Evolutionary conservation across 371 early-diverging fungal genomes (phyloP).

Genomic region (Capniomyces stellatus): DNA sequence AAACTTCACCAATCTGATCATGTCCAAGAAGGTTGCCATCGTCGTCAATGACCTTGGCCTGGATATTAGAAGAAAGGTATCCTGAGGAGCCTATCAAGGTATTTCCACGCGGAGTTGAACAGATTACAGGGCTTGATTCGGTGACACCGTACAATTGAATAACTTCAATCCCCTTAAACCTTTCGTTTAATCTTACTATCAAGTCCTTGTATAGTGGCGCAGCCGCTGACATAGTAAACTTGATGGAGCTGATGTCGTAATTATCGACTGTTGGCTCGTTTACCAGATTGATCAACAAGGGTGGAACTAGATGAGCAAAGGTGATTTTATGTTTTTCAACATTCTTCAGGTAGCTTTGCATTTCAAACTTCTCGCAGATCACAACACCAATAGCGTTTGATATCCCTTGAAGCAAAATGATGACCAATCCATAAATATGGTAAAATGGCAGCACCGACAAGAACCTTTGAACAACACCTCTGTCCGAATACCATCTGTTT

Average conservation of each 20-base stretch:
- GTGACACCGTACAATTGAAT: background rate
- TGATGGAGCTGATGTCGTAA: constrained; percentile 44
- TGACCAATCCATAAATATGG: constrained; percentile 58
- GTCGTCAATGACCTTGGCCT: constrained; percentile 48
- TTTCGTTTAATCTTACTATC: constrained; percentile 12
- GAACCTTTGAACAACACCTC: constrained; percentile 5
- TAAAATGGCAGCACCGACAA: constrained; percentile 61
- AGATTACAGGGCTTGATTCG: constrained; percentile 6
- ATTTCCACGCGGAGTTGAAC: background rate
- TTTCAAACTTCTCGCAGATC: background rate
- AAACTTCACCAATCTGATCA: constrained; percentile 59
- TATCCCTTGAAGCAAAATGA: background rate
- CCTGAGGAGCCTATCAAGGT: constrained; percentile 46
- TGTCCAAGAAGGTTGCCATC: constrained; percentile 32
- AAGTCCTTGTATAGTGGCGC: constrained; percentile 48
- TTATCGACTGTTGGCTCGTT: constrained; percentile 49
- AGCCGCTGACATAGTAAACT: constrained; percentile 50
- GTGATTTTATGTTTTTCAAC: constrained; percentile 48
- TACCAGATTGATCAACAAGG: constrained; percentile 48
- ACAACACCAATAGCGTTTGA: constrained; percentile 3
- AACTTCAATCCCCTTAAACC: constrained; percentile 10
- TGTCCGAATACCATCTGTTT: constrained; percentile 17
- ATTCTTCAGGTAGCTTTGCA: constrained; percentile 27
- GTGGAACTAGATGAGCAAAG: constrained; percentile 56
- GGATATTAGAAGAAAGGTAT: constrained; percentile 40